These are phyloP conservation scores for Nannizziopsis barbatae DNA, from an alignment of 2,329 filamentous ascomycete species.

Conservation along the genomic window DNA sequence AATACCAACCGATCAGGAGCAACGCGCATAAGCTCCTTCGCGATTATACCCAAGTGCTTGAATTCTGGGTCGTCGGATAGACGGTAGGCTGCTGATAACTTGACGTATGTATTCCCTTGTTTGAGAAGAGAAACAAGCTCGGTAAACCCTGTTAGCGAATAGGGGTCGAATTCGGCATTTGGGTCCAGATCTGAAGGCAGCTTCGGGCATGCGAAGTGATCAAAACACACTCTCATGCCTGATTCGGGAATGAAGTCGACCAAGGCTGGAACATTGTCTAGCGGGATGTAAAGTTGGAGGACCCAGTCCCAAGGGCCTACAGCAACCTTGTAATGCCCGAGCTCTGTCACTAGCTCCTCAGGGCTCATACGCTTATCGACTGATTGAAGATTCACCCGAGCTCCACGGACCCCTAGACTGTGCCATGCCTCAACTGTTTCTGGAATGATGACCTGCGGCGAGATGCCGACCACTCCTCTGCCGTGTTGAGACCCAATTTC, in stretches of 20 bases:
- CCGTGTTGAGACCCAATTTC: conserved; percentile 41
- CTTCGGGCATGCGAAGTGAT: conserved; percentile 47
- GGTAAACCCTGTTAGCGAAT: conserved; percentile 40
- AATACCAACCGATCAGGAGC: conserved; percentile 43
- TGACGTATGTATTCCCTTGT: conserved; percentile 43
- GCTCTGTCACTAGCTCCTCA: conserved; percentile 32
- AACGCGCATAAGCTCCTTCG: conserved; percentile 39
- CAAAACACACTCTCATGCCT: conserved; percentile 45
- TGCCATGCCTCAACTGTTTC: conserved; percentile 45
- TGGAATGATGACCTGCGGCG: conserved; percentile 34
- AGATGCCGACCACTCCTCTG: conserved; percentile 47
- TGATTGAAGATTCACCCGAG: conserved; percentile 50
- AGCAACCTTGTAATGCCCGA: conserved; percentile 42
- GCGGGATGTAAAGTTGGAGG: conserved; percentile 47
- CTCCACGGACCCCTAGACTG: conserved; percentile 46
- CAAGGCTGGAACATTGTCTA: conserved; percentile 41
- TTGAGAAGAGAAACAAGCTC: conserved; percentile 40
- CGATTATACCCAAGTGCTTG: conserved; percentile 40
- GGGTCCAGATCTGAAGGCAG: conserved; percentile 22
- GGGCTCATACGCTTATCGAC: conserved; percentile 35
- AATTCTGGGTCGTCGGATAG: conserved; percentile 38
- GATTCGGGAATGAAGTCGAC: conserved; percentile 41
- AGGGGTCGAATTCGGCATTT: conserved; percentile 29
- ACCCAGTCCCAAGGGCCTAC: conserved; percentile 45
- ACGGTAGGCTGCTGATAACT: conserved; percentile 50